Evolutionary conservation across 106 monocot species (phyloP), one percentile per base, ranked within the genome.

Genomic region (Allium cepa): DNA sequence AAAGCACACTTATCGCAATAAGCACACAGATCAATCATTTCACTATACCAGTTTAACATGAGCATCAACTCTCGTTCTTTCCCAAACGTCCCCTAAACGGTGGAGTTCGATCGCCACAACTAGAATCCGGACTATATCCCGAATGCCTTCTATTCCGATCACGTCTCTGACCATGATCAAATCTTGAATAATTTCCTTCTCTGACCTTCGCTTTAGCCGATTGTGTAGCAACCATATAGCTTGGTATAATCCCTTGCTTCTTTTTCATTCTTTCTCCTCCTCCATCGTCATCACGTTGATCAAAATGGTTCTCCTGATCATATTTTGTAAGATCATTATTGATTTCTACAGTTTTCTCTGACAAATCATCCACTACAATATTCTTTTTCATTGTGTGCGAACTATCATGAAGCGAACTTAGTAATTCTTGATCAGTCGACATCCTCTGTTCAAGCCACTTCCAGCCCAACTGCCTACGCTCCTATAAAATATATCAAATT

Each of bases 71-170:
- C 64, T 66, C 66, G 26, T 66, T 66, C 50, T 51, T 50, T 14
- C 66, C 66, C 22, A 1, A 48, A 7, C 16, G 64, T 18, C 52
- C 66, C 27, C 66, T 18, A 26, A 52, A 11, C 14, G 66, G 66
- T 22, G 66, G 66, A 13, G 66, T 66, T 52, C 14, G 66, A 52
- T 66, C 66, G 27, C 52, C 51, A 10, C 50, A 47, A n/a, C 52
- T 66, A 11, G 66, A 66, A 52, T 66, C 66, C 22, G 66, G 50
- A 52, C 66, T 66, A 27, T 66, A 66, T n/a, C 65, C 50, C 50
- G 65, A 14, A 16, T 66, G 46, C 9, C 10, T 49, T 52, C 51
- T 66, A 3, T 22, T 52, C 51, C 52, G 66, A 11, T 7, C 50
- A 13, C 51, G 50, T 13, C 22, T 59, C 9, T 59, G 17, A 1